Percentiles rank a stretch among this genome's conserved stretches.
Evolutionary conservation across 139 green algal genomes (phyloP).

Genomic region (Chlamydomonas schloesseri): DNA sequence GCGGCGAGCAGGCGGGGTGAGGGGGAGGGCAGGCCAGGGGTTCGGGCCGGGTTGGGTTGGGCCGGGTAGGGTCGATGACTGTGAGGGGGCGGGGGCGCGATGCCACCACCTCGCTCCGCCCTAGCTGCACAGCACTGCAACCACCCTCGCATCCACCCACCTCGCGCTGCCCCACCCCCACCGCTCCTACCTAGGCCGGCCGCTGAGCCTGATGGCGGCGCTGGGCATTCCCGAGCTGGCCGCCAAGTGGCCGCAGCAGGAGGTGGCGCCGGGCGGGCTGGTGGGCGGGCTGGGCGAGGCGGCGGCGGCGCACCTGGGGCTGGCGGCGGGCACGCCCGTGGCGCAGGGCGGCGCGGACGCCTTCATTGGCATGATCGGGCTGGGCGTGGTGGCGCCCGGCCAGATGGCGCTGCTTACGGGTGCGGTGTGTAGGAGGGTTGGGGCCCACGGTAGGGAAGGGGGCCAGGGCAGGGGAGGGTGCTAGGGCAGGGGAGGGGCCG

Average conservation of each 20-base stretch:
- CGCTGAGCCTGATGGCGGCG: constrained; percentile 50
- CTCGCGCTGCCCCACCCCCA: not conserved
- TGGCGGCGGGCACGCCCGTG: constrained; percentile 73
- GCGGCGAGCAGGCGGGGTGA: not conserved
- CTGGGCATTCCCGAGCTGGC: constrained; percentile 70
- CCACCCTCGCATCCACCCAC: not conserved
- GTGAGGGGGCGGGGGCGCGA: no score
- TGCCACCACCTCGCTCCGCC: no score
- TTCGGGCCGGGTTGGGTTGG: no score
- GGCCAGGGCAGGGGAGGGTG: not conserved
- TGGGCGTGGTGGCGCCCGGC: constrained; percentile 76
- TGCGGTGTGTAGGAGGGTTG: not conserved
- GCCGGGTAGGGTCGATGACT: no score
- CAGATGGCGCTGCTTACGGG: constrained; percentile 87
- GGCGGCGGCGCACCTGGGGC: constrained; percentile 74
- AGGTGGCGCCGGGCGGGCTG: constrained; percentile 62
- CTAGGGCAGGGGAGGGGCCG: no score
- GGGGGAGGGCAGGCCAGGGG: not conserved
- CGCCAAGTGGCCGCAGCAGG: constrained; percentile 71
- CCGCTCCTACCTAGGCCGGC: constrained; percentile 6
- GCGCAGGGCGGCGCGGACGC: constrained; percentile 79
- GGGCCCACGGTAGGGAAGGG: not conserved
- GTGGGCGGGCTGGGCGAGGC: constrained; percentile 76
- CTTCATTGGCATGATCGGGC: constrained; percentile 87
- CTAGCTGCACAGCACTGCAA: not conserved